phyloP scores from a whole-genome alignment of 331 rosid genomes.

The Quercus tomentella region DNA sequence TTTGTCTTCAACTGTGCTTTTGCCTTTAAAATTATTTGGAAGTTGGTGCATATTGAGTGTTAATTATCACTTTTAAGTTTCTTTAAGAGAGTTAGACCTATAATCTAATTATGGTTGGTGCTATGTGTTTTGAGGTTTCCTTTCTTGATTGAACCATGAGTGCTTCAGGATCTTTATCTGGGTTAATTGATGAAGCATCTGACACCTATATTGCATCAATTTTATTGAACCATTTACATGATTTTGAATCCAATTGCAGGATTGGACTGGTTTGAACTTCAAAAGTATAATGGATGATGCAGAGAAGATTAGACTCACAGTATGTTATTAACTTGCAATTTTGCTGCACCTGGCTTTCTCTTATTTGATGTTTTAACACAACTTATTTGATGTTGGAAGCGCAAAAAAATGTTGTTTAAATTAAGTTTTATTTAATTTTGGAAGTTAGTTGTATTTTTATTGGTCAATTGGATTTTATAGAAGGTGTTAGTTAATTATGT shows the following conservation, averaged over 20 bases:
- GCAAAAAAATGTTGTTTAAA: too few species aligned
- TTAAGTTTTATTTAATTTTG: too few species aligned
- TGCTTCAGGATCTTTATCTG: not conserved
- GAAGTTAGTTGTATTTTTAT: too few species aligned
- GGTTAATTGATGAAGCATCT: not conserved
- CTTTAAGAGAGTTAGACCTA: too few species aligned
- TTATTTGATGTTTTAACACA: slow-evolving; percentile 1
- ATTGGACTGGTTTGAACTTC: slow-evolving; percentile 93
- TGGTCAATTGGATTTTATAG: too few species aligned
- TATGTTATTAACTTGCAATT: slow-evolving; percentile 31
- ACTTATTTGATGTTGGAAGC: not conserved
- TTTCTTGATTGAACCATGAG: too few species aligned
- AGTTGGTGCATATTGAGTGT: too few species aligned
- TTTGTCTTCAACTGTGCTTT: too few species aligned
- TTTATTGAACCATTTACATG: not conserved
- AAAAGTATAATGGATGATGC: slow-evolving; percentile 85
- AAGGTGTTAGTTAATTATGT: too few species aligned
- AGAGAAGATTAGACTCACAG: slow-evolving; percentile 79
- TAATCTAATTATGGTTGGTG: not conserved
- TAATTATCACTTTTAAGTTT: too few species aligned
- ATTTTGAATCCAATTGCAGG: slow-evolving; percentile 47
- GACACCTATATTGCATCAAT: not conserved
- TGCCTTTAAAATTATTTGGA: too few species aligned
- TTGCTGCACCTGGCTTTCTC: slow-evolving; percentile 5
- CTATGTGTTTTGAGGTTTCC: not conserved